Base-by-base conservation (phyloP, 208 protist genomes). In the Strigomonas culicis region DNA sequence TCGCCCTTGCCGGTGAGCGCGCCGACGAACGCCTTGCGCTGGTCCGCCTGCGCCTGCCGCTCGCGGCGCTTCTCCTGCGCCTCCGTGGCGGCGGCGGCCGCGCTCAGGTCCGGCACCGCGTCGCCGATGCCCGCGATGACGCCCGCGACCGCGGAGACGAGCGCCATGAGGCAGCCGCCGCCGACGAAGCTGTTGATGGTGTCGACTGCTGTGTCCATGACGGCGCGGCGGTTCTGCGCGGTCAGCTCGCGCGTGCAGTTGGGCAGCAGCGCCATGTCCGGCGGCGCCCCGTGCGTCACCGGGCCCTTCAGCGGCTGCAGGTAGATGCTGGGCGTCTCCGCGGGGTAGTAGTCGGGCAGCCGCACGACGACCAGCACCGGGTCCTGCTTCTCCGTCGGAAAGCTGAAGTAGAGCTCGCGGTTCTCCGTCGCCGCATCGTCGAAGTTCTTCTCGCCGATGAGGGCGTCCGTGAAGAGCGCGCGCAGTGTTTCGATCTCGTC, bases 271-370 rank as follows among this genome's bases (percentile, higher is more conserved):
- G 31, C 66, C 21, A 90, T 70, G 13, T 44, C 52, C 13, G 80
- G 74, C 19, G 75, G 43, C 34, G 39, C 28, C 24, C 61, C 72
- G 11, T 43, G 24, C 0, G 32, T 47, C 21, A 63, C 11, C 25
- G 31, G 56, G 32, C 66, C 67, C 36, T 60, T 72, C 17, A 75
- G 59, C 27, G 80, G 76, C 61, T 92, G 83, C 32, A 93, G 52
- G 64, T 81, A 83, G 13, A 96, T 41, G 21, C 72, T 56, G 7
- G 90, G 90, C 19, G 87, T 79, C 65, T 96, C 83, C 15, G 50
- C 60, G 30, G 90, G 90, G 66, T 96, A 96, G 55, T 83, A 75
- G 63, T 85, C 77, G 0, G 87, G 83, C 21, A 96, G 72, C 28
- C 83, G 80, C 52, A 96, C 61, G 27, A 72, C 74, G 11, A 86